Conservation (phyloP, 176 grass and related monocot species). For the Oryza australiensis region DNA sequence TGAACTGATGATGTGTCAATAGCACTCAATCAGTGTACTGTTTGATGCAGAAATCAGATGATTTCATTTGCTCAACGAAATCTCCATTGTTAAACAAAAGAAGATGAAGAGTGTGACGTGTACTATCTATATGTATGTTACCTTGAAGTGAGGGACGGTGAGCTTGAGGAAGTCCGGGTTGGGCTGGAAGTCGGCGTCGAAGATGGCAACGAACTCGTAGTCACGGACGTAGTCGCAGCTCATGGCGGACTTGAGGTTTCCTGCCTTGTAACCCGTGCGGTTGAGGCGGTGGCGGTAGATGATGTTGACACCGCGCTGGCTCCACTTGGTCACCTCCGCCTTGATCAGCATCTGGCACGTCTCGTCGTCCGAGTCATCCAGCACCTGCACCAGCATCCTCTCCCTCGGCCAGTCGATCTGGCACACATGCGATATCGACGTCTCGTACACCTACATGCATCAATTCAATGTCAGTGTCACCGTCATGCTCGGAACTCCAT, state of each 20-base stretch:
- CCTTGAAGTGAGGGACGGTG: constrained; percentile 95
- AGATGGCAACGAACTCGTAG: constrained; percentile 94
- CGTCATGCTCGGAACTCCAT: not conserved
- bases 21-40: too few relatives aligned
- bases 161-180: constrained; percentile 94
- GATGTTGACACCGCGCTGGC: constrained; percentile 75
- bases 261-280: constrained; percentile 93
- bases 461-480: too few relatives aligned
- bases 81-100: too few relatives aligned
- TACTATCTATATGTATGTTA: not conserved
- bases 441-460: constrained; percentile 81
- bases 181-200: constrained; percentile 98
- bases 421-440: constrained; percentile 85
- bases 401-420: constrained; percentile 89
- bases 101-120: too few relatives aligned
- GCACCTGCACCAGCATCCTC: constrained; percentile 77
- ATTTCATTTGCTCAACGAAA: not conserved
- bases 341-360: constrained; percentile 72
- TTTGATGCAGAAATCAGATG: too few relatives aligned
- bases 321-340: constrained; percentile 86
- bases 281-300: constrained; percentile 80
- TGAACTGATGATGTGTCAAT: too few relatives aligned
- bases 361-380: constrained; percentile 94
- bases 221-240: constrained; percentile 81
- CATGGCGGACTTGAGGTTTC: constrained; percentile 98